phyloP scores from a whole-genome alignment of 805 yeast genomes.

The Candida boleticola region DNA sequence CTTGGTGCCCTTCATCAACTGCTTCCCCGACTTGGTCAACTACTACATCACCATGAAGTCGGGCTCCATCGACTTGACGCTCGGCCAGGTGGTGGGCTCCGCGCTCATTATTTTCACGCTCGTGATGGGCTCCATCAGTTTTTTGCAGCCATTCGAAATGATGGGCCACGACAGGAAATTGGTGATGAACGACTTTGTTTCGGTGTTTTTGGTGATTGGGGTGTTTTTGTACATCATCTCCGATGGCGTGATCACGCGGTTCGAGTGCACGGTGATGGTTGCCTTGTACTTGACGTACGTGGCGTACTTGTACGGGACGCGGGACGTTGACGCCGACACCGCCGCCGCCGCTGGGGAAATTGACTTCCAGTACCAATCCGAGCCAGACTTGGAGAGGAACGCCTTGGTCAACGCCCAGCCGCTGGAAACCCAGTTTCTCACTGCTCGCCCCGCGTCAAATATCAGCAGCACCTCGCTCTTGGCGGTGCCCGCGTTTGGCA shows the following conservation, averaged over 20 bases:
- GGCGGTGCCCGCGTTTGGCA: not conserved
- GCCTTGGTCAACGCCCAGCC: not conserved
- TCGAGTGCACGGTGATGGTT: slow-evolving; percentile 29
- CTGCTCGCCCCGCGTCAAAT: not conserved
- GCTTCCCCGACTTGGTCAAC: slow-evolving; percentile 36
- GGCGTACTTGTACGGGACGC: slow-evolving; percentile 15
- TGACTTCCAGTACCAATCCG: not conserved
- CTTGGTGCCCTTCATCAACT: slow-evolving; percentile 35
- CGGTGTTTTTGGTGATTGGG: slow-evolving; percentile 25
- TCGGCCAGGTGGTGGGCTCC: slow-evolving; percentile 40
- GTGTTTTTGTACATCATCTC: slow-evolving; percentile 26
- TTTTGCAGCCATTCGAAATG: slow-evolving; percentile 19
- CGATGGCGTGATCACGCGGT: slow-evolving; percentile 32
- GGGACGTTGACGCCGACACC: not conserved
- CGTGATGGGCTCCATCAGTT: slow-evolving; percentile 32
- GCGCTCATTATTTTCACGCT: slow-evolving; percentile 30
- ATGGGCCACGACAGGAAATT: slow-evolving; percentile 15
- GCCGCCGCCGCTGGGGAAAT: not conserved
- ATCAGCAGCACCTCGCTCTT: not conserved
- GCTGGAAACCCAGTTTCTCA: slow-evolving; percentile 4
- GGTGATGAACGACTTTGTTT: slow-evolving; percentile 25
- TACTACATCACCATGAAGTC: slow-evolving; percentile 28
- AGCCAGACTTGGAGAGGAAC: too few species aligned
- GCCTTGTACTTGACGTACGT: slow-evolving; percentile 22
- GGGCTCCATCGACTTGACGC: slow-evolving; percentile 29